These are phyloP conservation scores for Arctium lappa DNA, from an alignment of 129 eudicot genomes.

Conservation along the genomic window DNA sequence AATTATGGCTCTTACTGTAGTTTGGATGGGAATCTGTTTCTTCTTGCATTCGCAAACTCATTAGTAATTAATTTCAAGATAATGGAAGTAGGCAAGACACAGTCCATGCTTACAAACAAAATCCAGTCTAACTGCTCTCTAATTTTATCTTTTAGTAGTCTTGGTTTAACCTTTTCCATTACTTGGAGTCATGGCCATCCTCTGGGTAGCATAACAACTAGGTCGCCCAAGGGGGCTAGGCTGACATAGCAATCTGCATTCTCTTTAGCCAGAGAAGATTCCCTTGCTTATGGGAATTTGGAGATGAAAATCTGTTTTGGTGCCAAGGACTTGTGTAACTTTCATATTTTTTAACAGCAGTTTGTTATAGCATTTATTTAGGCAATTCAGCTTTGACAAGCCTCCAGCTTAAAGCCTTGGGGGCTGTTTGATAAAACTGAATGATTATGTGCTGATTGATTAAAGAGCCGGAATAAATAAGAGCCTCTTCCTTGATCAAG, in stretches of 20 bases:
- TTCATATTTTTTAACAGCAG: no score
- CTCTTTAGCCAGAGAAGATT: not conserved
- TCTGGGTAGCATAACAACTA: not conserved
- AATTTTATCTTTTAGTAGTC: not conserved
- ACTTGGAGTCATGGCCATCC: not conserved
- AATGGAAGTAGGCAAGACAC: not conserved
- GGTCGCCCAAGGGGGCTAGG: not conserved
- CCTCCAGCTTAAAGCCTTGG: no score
- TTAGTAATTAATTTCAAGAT: not conserved
- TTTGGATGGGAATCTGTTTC: not conserved
- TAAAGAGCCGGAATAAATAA: not conserved
- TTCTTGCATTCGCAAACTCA: not conserved
- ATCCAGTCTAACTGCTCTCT: not conserved
- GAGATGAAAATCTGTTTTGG: no score
- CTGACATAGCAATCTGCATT: not conserved
- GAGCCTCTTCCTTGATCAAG: not conserved
- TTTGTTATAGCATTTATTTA: no score
- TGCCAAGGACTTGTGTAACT: not conserved
- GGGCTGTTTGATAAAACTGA: not conserved
- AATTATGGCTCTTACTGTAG: not conserved
- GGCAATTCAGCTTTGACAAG: no score
- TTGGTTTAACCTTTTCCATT: not conserved
- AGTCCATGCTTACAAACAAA: not conserved
- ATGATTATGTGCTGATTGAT: not conserved
- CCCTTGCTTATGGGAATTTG: no score